Evolutionary conservation across 2,329 filamentous ascomycete genomes (phyloP), one percentile per base, ranked within the genome.

Genomic region (Apiospora kogelbergensis): DNA sequence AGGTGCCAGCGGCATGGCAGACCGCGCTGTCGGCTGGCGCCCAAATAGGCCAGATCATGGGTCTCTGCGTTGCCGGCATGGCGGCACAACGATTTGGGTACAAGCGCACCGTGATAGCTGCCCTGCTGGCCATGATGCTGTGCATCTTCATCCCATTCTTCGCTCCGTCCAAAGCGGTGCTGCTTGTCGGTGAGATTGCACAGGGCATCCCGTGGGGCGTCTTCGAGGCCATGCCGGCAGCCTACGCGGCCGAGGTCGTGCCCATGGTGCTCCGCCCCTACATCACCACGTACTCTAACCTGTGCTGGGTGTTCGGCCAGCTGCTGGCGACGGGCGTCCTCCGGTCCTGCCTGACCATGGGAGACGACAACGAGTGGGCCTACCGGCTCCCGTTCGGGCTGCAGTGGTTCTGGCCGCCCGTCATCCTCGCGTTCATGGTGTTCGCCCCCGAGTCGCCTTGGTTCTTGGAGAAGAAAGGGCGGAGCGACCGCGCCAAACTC

Each of bases 1-100:
- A 82, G 70, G 74, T 85, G 22, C 75, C 79, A 2, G 79, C 81
- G 1, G 70, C 77, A 17, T 85, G 83, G 84, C 83, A 84, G 71
- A 78, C 81, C 2, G 81, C 77, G 1, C 73, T 85, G 6, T 76
- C 75, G 11, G 81, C 81, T 40, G 83, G 79, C 7, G 78, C 79
- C 0, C 74, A 78, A 20, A 77, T 81, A 2, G 83, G 83, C 2
- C 77, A 80, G 45, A 82, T 85, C 24, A 45, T 82, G 1, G 84
- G 84, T 0, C 74, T 83, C 3, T 74, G 81, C 40, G 66, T 81
- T 22, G 81, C 79, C 66, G 83, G 83, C 15, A 76, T 77, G 67
- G 67, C 82, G 15, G 77, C 80, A 5, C 80, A 84, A 42, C 69
- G 72, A 1, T 75, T 75, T 41, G 79, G 79, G 1, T 80, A 80